A percentile compares a stretch with the other conserved stretches of the same genome.
Conservation (phyloP, 2,329 filamentous ascomycete species). For the Paracamarosporium sp. region DNA sequence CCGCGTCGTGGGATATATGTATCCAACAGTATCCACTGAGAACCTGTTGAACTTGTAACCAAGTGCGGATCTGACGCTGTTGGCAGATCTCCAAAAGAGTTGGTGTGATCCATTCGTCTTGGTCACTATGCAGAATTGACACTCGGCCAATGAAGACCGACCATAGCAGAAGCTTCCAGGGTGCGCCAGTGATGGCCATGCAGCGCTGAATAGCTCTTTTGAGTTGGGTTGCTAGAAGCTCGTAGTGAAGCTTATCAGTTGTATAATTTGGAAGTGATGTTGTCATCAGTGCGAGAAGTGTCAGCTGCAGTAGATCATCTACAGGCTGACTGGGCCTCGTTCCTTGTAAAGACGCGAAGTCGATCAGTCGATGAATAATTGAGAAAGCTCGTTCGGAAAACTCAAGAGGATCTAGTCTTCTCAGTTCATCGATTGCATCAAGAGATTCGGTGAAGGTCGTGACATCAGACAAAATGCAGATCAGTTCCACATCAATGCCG, state of each 20-base stretch:
- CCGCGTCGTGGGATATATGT: slow-evolving; percentile 2
- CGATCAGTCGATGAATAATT: slow-evolving; percentile 5
- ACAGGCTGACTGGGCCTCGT: not conserved
- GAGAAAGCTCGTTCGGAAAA: slow-evolving; percentile 11
- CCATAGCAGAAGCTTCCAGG: slow-evolving; percentile 10
- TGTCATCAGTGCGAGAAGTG: slow-evolving; percentile 13
- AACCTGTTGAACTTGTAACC: not conserved
- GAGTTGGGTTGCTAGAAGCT: slow-evolving; percentile 6
- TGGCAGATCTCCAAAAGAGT: not conserved
- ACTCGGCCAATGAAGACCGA: slow-evolving; percentile 8
- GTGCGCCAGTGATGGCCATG: not conserved
- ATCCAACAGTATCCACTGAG: slow-evolving; percentile 13
- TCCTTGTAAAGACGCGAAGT: slow-evolving; percentile 7
- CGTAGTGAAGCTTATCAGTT: slow-evolving; percentile 6
- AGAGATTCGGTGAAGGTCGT: slow-evolving; percentile 1
- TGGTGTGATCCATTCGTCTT: slow-evolving; percentile 3
- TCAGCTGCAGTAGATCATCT: slow-evolving; percentile 13
- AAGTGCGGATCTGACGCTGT: not conserved
- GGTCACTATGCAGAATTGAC: not conserved
- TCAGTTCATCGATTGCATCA: not conserved
- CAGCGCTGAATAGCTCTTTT: slow-evolving; percentile 1
- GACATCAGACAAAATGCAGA: slow-evolving; percentile 1
- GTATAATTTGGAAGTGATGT: slow-evolving; percentile 16
- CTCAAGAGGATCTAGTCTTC: slow-evolving; percentile 6
- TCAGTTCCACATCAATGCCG: not conserved